Evolutionary conservation across 2,329 filamentous ascomycete species (phyloP).

Genomic region (Teratosphaeria pseudoeucalypti): DNA sequence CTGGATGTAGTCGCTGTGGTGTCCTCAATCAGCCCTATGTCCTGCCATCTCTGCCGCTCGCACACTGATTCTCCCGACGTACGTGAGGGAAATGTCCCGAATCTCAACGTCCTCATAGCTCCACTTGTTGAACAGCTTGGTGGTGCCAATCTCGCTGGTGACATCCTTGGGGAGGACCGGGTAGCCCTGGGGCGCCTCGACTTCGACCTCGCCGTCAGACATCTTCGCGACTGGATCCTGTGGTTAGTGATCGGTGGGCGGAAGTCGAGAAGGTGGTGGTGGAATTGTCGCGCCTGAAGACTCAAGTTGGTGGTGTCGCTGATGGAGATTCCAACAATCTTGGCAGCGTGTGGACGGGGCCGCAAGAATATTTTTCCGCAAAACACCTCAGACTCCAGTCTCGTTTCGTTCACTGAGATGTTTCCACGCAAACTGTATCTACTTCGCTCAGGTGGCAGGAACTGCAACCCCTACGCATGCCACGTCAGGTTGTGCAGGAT

Average conservation of each 20-base stretch:
- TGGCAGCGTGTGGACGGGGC: background rate
- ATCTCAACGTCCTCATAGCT: slow-evolving; percentile 99
- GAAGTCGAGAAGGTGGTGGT: background rate
- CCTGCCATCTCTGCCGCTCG: background rate
- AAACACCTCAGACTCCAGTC: background rate
- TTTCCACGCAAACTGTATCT: background rate
- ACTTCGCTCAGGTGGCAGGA: too few species aligned
- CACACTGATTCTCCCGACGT: slow-evolving; percentile 37
- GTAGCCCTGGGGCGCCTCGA: slow-evolving; percentile 73
- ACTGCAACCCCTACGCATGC: background rate
- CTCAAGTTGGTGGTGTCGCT: background rate
- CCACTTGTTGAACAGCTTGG: slow-evolving; percentile 99
- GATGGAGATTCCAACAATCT: background rate
- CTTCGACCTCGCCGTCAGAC: slow-evolving; percentile 97
- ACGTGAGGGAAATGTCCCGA: slow-evolving; percentile 99
- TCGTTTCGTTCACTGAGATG: background rate
- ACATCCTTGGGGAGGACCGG: slow-evolving; percentile 88
- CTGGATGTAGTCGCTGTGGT: slow-evolving; percentile 91
- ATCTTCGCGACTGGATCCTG: slow-evolving; percentile 44
- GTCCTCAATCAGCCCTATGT: background rate
- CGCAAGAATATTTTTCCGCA: background rate
- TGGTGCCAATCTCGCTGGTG: slow-evolving; percentile 74
- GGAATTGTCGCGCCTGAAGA: background rate
- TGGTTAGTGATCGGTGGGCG: slow-evolving; percentile 26
- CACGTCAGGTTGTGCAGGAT: background rate